Evolutionary conservation across 345 rosid genomes (phyloP).

Genomic region (Eucalyptus cloeziana): DNA sequence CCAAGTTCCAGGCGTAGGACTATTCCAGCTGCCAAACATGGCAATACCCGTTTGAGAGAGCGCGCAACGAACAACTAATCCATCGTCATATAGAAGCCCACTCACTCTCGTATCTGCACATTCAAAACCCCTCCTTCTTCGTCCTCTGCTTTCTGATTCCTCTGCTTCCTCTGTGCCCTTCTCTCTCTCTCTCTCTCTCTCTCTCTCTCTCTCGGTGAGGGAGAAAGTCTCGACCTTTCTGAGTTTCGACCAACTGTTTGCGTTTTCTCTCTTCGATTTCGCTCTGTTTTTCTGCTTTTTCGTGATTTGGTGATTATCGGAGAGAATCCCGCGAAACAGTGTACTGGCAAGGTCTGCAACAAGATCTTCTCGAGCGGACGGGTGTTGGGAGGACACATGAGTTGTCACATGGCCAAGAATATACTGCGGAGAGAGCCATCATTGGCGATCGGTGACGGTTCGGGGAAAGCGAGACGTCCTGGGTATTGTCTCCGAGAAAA

Average conservation of each 20-base stretch:
- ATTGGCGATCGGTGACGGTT: slow-evolving; percentile 6
- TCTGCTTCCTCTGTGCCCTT: neutral
- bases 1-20: neutral
- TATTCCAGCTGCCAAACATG: neutral
- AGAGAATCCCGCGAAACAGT: neutral
- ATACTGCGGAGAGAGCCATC: neutral
- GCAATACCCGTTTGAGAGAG: neutral
- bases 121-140: neutral
- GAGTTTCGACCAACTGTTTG: neutral
- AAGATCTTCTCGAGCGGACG: slow-evolving; percentile 17
- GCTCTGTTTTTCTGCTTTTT: neutral
- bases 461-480: neutral
- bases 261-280: neutral
- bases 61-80: neutral
- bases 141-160: neutral
- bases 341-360: slow-evolving; percentile 10
- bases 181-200: too few species aligned
- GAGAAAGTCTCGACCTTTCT: neutral
- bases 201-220: neutral
- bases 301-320: neutral
- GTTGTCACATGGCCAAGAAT: slow-evolving; percentile 4
- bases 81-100: neutral
- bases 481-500: slow-evolving; percentile 43
- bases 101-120: neutral
- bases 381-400: slow-evolving; percentile 20